Conservation (phyloP, 2,329 filamentous ascomycete genomes). For the Talaromyces amestolkiae region DNA sequence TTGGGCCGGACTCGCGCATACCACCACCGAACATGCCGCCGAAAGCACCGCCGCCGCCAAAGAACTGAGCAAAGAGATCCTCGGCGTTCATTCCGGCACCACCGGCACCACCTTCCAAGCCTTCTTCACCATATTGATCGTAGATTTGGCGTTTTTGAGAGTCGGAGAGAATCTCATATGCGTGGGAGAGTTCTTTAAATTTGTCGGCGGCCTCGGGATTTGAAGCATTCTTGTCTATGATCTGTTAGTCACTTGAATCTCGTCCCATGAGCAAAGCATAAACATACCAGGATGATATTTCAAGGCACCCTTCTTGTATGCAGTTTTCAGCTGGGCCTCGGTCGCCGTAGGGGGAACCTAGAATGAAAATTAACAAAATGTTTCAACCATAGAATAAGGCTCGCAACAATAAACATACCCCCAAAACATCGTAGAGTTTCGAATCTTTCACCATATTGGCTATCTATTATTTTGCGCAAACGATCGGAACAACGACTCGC, state of each 20-base stretch:
- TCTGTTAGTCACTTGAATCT: not conserved
- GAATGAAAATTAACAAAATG: not conserved
- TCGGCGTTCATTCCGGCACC: constrained; percentile 90
- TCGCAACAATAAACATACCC: constrained; percentile 37
- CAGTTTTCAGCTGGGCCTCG: constrained; percentile 86
- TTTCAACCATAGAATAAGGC: not conserved
- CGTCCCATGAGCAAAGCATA: not conserved
- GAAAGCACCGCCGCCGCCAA: constrained; percentile 73
- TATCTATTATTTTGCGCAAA: constrained; percentile 37
- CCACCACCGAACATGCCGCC: constrained; percentile 75
- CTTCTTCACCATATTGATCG: constrained; percentile 96
- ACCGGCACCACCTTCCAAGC: constrained; percentile 77
- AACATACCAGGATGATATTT: constrained; percentile 85
- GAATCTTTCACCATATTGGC: constrained; percentile 53
- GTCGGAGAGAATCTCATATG: constrained; percentile 93
- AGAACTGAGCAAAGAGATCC: constrained; percentile 96
- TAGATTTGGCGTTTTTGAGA: constrained; percentile 87
- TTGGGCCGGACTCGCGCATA: constrained; percentile 76
- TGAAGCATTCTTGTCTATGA: constrained; percentile 87
- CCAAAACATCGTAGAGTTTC: constrained; percentile 49
- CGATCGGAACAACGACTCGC: not conserved
- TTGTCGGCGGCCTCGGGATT: constrained; percentile 93
- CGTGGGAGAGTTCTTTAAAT: constrained; percentile 96
- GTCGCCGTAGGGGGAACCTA: constrained; percentile 76
- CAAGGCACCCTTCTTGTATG: constrained; percentile 89